A percentile compares a stretch with the other conserved stretches of the same genome.
Evolutionary conservation across 163 green algal species (phyloP).

Genomic region (Scenedesmus sp.): DNA sequence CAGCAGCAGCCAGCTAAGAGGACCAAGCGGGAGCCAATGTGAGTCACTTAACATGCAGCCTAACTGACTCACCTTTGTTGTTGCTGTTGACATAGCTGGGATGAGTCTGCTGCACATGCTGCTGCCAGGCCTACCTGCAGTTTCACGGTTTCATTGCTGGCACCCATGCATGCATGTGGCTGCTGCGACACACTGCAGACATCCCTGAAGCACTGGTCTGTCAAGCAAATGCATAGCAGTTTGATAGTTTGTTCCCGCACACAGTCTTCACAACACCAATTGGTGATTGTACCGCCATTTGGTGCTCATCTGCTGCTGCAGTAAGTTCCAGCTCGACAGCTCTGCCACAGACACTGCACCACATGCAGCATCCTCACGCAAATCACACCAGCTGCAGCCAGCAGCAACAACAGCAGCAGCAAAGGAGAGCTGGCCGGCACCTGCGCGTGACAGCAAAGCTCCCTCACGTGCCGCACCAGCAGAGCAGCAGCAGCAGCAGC

Average conservation of each 20-base stretch:
- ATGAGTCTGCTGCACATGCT: not conserved
- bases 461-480: not conserved
- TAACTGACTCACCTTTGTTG: not conserved
- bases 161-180: not conserved
- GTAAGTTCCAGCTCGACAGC: conserved; percentile 31
- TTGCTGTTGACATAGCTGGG: not conserved
- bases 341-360: conserved; percentile 23
- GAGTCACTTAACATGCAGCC: not conserved
- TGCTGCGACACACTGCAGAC: not conserved
- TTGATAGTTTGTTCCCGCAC: no score
- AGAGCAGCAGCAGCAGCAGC: not conserved
- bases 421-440: not conserved
- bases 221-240: not conserved
- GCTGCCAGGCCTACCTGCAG: no score
- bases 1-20: conserved; percentile 11
- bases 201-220: not conserved
- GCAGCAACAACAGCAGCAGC: not conserved
- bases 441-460: not conserved
- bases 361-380: not conserved
- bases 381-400: conserved; percentile 13
- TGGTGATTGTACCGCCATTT: not conserved
- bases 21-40: conserved; percentile 23
- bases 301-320: not conserved
- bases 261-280: not conserved
- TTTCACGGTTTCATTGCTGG: not conserved